Conservation (phyloP, 2,329 filamentous ascomycete genomes). For the Albophoma yamanashiensis region DNA sequence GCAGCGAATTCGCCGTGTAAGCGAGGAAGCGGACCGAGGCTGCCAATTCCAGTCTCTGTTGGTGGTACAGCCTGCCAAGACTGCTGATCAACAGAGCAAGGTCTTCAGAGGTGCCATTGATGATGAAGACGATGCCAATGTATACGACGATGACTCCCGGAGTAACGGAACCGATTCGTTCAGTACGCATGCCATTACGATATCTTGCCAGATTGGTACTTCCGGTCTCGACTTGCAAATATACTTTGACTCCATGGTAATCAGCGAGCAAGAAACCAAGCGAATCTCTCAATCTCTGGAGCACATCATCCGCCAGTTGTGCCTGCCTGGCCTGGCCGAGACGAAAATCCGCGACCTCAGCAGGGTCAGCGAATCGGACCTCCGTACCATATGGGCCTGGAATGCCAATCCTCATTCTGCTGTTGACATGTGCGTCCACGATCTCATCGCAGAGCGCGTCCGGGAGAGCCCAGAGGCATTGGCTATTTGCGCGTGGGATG, state of each 20-base stretch:
- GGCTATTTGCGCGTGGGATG: background rate
- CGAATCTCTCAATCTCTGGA: background rate
- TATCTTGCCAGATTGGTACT: background rate
- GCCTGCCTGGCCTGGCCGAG: background rate
- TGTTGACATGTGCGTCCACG: background rate
- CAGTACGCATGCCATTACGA: background rate
- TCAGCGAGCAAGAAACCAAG: background rate
- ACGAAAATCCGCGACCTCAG: background rate
- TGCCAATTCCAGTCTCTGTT: background rate
- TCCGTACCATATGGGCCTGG: background rate
- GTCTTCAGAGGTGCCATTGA: background rate
- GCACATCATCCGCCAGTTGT: background rate
- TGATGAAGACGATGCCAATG: background rate
- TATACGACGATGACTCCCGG: background rate
- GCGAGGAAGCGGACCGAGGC: background rate
- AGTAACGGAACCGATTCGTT: background rate
- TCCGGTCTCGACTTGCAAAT: background rate
- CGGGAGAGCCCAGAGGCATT: background rate
- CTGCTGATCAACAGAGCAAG: background rate
- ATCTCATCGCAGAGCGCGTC: background rate
- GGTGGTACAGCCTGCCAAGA: background rate
- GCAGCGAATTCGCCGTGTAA: background rate
- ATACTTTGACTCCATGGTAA: background rate
- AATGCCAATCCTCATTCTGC: background rate
- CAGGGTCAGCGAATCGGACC: background rate